Conservation (phyloP, 345 rosid genomes). For the Hibiscus syriacus region DNA sequence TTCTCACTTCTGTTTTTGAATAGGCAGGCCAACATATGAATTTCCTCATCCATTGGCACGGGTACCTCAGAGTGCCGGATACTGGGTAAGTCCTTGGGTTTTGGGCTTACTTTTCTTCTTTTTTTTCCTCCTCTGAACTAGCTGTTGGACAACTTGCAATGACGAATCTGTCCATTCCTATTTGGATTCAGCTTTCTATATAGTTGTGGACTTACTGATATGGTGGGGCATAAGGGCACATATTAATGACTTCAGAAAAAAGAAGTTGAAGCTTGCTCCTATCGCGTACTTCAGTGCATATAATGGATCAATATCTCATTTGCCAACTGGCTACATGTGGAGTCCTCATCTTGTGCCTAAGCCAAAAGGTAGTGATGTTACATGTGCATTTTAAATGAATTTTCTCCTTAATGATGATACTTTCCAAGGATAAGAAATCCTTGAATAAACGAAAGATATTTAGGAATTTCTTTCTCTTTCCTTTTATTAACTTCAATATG, state of each 20-base stretch:
- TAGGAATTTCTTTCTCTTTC: neutral
- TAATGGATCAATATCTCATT: slow-evolving; percentile 89
- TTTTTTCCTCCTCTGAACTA: neutral
- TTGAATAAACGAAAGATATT: neutral
- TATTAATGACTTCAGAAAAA: slow-evolving; percentile 88
- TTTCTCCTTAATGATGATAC: neutral
- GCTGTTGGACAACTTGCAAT: neutral
- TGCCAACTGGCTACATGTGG: slow-evolving; percentile 99
- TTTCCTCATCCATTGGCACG: slow-evolving; percentile 99
- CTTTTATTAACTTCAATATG: neutral
- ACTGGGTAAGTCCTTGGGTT: slow-evolving; percentile 62
- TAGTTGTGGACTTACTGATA: slow-evolving; percentile 84
- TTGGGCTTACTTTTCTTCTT: neutral
- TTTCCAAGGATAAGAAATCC: neutral
- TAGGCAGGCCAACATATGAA: slow-evolving; percentile 98
- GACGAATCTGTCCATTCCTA: slow-evolving; percentile 3
- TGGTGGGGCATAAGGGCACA: slow-evolving; percentile 98
- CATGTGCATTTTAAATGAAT: neutral
- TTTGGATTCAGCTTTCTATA: slow-evolving; percentile 60
- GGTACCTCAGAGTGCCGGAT: slow-evolving; percentile 69
- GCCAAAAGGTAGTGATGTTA: slow-evolving; percentile 62
- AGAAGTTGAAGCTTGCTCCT: slow-evolving; percentile 74
- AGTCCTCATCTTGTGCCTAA: slow-evolving; percentile 95
- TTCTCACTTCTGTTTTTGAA: slow-evolving; percentile 47
- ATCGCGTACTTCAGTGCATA: slow-evolving; percentile 94